Base-by-base conservation (phyloP, 2,329 filamentous ascomycete genomes). In the Cercospora citrullina region DNA sequence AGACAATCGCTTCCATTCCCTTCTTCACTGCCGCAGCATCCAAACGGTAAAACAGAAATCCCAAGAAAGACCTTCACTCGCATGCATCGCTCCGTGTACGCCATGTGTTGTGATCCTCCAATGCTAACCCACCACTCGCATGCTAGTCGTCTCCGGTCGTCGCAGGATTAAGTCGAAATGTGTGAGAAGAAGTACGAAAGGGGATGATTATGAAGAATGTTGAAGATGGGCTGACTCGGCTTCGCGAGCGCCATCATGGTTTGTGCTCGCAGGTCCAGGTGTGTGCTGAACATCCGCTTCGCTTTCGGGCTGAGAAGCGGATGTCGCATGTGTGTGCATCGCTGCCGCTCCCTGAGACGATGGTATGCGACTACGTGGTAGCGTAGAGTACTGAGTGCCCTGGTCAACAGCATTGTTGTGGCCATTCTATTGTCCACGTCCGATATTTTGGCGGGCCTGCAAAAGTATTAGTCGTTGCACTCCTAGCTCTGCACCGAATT, bases 381-480 rank as follows among this genome's bases (percentile, higher is more conserved):
- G 26, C 28, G 61, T 18, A 31, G 42, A 14, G 61, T 55, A 63
- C n/a, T 26, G 31, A n/a, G 61, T 36, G 45, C 39, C 42, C 16
- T 51, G 21, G 7, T 55, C 21, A 10, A 36, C 63, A 28, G 30
- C 21, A 5, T 16, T 12, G 30, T 9, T 33, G 21, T 39, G 53
- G 28, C 33, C 63, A 39, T 60, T 39, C 63, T 65, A 72, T 64
- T 72, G 72, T 62, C 72, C 72, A 39, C 73, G 66, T 55, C 70
- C 72, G 39, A 74, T 71, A 31, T 75, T 75, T 60, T 75, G 73
- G 68, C 72, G 70, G 55, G 73, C 73, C 73, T 75, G 61, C 28
- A 63, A 45, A 5, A 60, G 16, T n/a, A 30, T 61, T 18, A 63
- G 31, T 30, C 7, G 23, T 26, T 18, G 26, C 23, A 21, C 21